Evolutionary conservation across 2,329 filamentous ascomycete genomes (phyloP).

Genomic region (Phialocephala sp.): DNA sequence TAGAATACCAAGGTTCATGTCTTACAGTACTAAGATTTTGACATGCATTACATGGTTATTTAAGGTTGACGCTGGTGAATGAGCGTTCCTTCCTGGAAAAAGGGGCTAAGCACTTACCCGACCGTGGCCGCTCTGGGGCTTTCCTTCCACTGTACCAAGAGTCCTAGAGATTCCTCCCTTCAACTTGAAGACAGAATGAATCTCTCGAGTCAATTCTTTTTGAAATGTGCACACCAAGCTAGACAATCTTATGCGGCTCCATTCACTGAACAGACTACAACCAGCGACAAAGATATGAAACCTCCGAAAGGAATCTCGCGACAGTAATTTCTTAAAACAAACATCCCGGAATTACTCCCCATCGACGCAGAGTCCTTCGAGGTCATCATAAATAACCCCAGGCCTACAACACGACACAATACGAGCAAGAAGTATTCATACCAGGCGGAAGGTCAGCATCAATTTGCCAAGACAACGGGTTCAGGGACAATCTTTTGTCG

Average conservation of each 20-base stretch:
- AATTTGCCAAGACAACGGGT: too few relatives aligned
- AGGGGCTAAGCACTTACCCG: not conserved
- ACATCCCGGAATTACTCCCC: not conserved
- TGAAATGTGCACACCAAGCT: not conserved
- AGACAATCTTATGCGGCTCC: not conserved
- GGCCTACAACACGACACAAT: not conserved
- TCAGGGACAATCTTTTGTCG: not conserved
- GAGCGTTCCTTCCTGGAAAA: not conserved
- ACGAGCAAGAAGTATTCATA: not conserved
- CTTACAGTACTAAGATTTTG: not conserved
- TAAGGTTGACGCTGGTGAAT: not conserved
- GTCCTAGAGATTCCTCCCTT: not conserved
- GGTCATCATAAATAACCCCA: not conserved
- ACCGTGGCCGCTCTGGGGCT: not conserved
- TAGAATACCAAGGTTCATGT: not conserved
- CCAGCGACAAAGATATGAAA: not conserved
- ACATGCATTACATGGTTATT: not conserved
- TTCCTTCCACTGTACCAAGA: not conserved
- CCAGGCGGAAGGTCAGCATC: too few relatives aligned
- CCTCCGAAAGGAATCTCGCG: not conserved
- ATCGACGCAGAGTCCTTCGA: not conserved
- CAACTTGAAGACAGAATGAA: not conserved
- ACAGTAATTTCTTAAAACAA: not conserved
- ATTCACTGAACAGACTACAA: not conserved
- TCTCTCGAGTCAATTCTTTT: not conserved